Evolutionary conservation across 495 filamentous ascomycete genomes (phyloP), one percentile per base, ranked within the genome.

Genomic region (Neurospora africana): DNA sequence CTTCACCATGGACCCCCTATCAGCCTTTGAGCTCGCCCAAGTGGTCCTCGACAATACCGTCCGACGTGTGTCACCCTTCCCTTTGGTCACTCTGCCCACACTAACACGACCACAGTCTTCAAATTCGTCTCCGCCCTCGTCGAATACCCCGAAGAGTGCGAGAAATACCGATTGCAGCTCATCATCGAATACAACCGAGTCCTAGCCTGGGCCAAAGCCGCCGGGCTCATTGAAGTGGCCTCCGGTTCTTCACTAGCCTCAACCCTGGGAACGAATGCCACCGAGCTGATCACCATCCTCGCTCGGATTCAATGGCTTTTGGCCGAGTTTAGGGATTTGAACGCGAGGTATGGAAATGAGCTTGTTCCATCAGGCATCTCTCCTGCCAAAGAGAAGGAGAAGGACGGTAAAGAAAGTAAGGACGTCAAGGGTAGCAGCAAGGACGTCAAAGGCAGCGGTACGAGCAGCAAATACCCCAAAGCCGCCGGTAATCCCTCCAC

Each of bases 101-200:
- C 36, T 38, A 38, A 38, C 9, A 4, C 9, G 0, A 38, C 15
- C 5, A 40, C 5, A 40, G 39, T 81, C 11, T 79, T 81, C 74
- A 79, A 78, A 13, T 81, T 81, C 71, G 44, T 79, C 30, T 75
- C 73, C 21, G 75, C 78, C 11, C 70, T 81, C 17, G 78, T 81
- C 13, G 79, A 81, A 9, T 79, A 79, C 78, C 79, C 79, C 1
- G 44, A 76, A 19, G 78, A 78, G 0, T 79, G 73, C 38, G 76
- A 78, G 40, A 78, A 78, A 58, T 79, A 79, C 70, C 65, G 79
- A 35, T 70, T 81, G 36, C 78, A 81, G 39, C 76, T 81, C 19
- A 75, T 81, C 38, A 81, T 81, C 39, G 79, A 81, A 47, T 81
- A 81, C 72, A 79, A 81, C 69, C 76, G 79, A 0, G 76, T 81